Conservation (phyloP, 768 basidiomycete genomes). For the Lyophyllum semitale region DNA sequence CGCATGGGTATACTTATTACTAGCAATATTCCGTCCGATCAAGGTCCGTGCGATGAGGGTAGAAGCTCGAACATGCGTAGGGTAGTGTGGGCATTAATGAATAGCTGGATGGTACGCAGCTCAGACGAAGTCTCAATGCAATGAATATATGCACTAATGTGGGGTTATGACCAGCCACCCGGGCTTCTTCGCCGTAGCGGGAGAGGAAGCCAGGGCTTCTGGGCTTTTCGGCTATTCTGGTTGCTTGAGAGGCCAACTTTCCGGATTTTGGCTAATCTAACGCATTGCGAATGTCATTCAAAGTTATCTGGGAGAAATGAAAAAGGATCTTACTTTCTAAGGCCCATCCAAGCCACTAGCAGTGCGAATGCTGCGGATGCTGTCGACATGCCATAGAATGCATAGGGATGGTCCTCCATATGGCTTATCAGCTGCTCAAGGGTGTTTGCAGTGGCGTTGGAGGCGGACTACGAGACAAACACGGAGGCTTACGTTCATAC, state of each 20-base stretch:
- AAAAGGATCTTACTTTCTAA: constrained; percentile 51
- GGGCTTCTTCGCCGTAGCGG: constrained; percentile 42
- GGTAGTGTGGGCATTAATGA: background rate
- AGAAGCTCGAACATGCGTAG: constrained; percentile 2
- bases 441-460: constrained; percentile 12
- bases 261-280: constrained; percentile 46
- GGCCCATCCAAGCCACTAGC: constrained; percentile 63
- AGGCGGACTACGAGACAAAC: constrained; percentile 8
- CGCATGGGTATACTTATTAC: constrained; percentile 7
- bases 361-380: constrained; percentile 59
- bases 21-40: constrained; percentile 7
- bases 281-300: background rate
- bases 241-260: constrained; percentile 46
- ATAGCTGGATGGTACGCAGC: background rate
- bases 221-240: constrained; percentile 25
- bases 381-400: constrained; percentile 69
- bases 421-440: constrained; percentile 65
- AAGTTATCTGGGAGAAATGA: constrained; percentile 8
- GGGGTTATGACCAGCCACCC: constrained; percentile 42
- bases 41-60: constrained; percentile 6
- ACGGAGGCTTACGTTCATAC: constrained; percentile 82
- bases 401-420: constrained; percentile 71
- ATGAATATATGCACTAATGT: background rate
- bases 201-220: constrained; percentile 46
- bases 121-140: constrained; percentile 7